Percentiles rank a stretch among this genome's conserved stretches.
Evolutionary conservation across 2,329 filamentous ascomycete genomes (phyloP).

Genomic region (Lojkania enalia): DNA sequence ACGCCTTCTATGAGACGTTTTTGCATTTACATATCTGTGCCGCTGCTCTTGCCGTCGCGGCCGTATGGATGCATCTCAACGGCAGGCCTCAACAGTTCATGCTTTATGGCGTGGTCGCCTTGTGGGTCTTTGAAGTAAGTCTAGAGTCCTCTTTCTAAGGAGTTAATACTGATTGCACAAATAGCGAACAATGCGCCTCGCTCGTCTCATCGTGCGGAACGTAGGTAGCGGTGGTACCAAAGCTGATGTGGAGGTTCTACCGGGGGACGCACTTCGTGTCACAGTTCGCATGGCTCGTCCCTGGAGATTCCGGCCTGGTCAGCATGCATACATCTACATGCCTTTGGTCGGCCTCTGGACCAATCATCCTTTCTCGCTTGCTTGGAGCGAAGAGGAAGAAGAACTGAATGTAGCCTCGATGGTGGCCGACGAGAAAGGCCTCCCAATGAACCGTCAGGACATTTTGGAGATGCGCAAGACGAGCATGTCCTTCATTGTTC

Average conservation of each 20-base stretch:
- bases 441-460: conserved; percentile 56
- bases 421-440: conserved; percentile 48
- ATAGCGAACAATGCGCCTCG: conserved; percentile 59
- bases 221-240: conserved; percentile 66
- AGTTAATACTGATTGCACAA: conserved; percentile 9
- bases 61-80: conserved; percentile 68
- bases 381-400: conserved; percentile 71
- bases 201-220: conserved; percentile 67
- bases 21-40: conserved; percentile 70
- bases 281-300: conserved; percentile 74
- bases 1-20: conserved; percentile 80
- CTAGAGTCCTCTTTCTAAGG: neutral
- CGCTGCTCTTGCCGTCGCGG: conserved; percentile 63
- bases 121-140: conserved; percentile 65
- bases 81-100: conserved; percentile 61
- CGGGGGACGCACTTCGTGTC: conserved; percentile 73
- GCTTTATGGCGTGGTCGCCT: conserved; percentile 63
- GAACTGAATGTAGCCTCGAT: conserved; percentile 33
- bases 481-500: conserved; percentile 79
- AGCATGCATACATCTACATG: conserved; percentile 80
- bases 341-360: conserved; percentile 72
- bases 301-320: conserved; percentile 75
- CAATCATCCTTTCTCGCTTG: conserved; percentile 78
- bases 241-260: conserved; percentile 73
- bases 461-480: conserved; percentile 55